Base-by-base conservation (phyloP, 768 basidiomycete species). In the Auriscalpium microsporum region DNA sequence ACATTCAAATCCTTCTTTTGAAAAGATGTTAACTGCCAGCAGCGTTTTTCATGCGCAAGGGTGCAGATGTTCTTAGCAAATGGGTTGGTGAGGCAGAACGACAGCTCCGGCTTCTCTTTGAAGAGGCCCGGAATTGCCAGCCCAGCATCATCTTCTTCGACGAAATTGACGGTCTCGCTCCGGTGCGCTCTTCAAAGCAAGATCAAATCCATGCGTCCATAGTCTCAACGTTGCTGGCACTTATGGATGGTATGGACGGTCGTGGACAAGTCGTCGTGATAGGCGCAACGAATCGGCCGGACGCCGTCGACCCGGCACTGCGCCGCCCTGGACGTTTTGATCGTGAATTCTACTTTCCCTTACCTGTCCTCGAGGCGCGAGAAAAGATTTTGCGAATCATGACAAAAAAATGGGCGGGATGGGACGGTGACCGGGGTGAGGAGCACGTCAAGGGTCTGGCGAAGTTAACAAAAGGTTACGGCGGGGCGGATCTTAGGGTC, bases 21-120 rank as follows among this genome's bases (percentile, higher is more conserved):
- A n/a, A 23, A 23, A 10, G 47, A 10, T 45, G 45, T 52, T 17
- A 17, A 33, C 53, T 34, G 44, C 19, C 28, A 14, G 0, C 61
- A 94, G 94, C 96, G 2, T 99, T 99, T 76, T 99, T 95, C 78
- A 98, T 99, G 96, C 87, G 96, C 49, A 99, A 99, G 72, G 96
- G 96, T 17, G 96, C 96, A 36, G 96, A 99, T 70, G 91, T 90
- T 62, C 77, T 98, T 33, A 94, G 93, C 8, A 99, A 99, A 73
- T 99, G 95, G 95, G 96, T 99, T 11, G 96, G 96, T 52, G 96
- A 99, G 72, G 95, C 96, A 6, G 96, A 98, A 67, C 84, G 96
- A 2, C 95, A 97, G 68, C 78, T 99, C 3, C 83, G 96, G 1
- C 78, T 97, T 42, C 77, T 98, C 13, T 99, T 99, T 68, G 95